These are phyloP conservation scores for Amaranthus hypochondriacus DNA, from an alignment of 148 eudicot genomes.

Conservation along the genomic window DNA sequence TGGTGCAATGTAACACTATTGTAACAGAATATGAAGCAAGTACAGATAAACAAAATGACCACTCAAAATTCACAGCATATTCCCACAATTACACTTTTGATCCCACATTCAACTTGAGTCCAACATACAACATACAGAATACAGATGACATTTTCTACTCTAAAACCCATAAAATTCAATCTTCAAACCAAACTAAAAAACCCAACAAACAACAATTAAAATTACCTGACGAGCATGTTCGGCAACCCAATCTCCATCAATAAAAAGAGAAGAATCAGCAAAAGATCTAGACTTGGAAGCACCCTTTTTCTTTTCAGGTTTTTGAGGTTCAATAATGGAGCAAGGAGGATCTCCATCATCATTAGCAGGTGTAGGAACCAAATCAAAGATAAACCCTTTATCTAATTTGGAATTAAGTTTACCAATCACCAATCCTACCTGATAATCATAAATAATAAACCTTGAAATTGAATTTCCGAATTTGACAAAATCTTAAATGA, in stretches of 20 bases:
- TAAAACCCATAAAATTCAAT: background rate
- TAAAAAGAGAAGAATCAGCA: constrained; percentile 41
- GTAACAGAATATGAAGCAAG: background rate
- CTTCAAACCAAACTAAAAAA: background rate
- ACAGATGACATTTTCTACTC: background rate
- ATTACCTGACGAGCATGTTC: constrained; percentile 96
- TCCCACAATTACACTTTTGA: background rate
- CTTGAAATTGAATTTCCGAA: too few species aligned
- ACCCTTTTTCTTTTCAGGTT: constrained; percentile 53
- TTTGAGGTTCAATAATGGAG: constrained; percentile 35
- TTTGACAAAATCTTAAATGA: too few species aligned
- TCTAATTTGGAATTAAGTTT: constrained; percentile 59
- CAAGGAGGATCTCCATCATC: constrained; percentile 80
- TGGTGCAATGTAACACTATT: too few species aligned
- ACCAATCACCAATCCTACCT: constrained; percentile 87
- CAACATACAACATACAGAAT: background rate
- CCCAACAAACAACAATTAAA: background rate
- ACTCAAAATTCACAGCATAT: background rate
- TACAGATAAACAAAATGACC: background rate
- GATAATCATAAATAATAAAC: background rate
- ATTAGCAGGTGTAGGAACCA: constrained; percentile 70
- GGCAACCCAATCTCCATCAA: constrained; percentile 81
- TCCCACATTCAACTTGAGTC: background rate
- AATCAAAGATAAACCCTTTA: constrained; percentile 69
- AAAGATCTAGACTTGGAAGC: constrained; percentile 37